Evolutionary conservation across 208 protist species (phyloP).

Genomic region (Crithidia expoeki): DNA sequence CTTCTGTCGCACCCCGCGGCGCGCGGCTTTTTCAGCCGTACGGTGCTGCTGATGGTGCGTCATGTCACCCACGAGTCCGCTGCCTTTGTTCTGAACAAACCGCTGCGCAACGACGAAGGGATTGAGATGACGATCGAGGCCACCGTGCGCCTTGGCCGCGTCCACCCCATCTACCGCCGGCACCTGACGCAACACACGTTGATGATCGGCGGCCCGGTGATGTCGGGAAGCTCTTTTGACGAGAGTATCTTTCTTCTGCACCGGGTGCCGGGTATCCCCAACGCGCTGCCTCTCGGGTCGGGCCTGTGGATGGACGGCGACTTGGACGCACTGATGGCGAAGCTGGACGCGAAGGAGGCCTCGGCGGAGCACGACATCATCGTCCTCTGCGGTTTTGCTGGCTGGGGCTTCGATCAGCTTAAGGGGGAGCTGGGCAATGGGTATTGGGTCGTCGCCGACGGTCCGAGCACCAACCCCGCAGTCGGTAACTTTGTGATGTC

Average conservation of each 20-base stretch:
- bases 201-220: conserved; percentile 83
- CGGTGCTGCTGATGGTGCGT: conserved; percentile 71
- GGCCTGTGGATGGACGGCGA: conserved; percentile 78
- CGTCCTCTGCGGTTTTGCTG: conserved; percentile 78
- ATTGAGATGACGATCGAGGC: conserved; percentile 51
- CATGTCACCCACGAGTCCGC: conserved; percentile 59
- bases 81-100: conserved; percentile 80
- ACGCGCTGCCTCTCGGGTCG: conserved; percentile 57
- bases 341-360: conserved; percentile 57
- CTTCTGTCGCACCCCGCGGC: conserved; percentile 77
- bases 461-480: conserved; percentile 29
- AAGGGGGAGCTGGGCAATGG: conserved; percentile 72
- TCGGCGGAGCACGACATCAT: conserved; percentile 65
- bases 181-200: conserved; percentile 68
- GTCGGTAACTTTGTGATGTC: conserved; percentile 62
- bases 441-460: conserved; percentile 68
- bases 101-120: conserved; percentile 59
- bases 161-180: conserved; percentile 67
- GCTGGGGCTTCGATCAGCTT: conserved; percentile 78
- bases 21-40: conserved; percentile 69
- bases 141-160: conserved; percentile 48
- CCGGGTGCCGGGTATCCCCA: conserved; percentile 60
- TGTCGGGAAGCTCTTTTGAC: conserved; percentile 66
- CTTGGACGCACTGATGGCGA: conserved; percentile 64
- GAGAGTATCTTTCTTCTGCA: conserved; percentile 77